phyloP scores from a whole-genome alignment of 225 moss, liverwort and hornwort genomes.

The Climacium dendroides region DNA sequence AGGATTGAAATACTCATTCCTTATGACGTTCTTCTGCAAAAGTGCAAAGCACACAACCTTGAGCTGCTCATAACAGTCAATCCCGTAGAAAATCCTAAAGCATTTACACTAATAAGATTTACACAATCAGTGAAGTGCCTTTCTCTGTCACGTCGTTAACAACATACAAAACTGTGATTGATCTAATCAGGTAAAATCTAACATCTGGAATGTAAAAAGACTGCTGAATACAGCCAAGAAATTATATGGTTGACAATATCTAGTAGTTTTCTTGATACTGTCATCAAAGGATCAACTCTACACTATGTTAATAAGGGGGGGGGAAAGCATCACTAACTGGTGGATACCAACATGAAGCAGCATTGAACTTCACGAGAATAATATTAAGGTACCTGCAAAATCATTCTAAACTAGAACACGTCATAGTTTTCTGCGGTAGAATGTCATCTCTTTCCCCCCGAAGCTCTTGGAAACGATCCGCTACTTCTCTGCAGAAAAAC shows the following conservation, averaged over 20 bases:
- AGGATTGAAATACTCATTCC: not conserved
- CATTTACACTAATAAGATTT: not conserved
- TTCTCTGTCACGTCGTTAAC: not conserved
- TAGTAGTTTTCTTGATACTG: not conserved
- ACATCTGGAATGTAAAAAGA: not conserved
- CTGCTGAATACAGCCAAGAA: not conserved
- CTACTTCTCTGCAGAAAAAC: conserved; percentile 16
- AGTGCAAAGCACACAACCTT: not conserved
- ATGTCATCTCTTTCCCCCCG: conserved; percentile 12
- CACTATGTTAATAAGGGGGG: not conserved
- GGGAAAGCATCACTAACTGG: not conserved
- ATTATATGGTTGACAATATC: not conserved
- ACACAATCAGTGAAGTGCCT: not conserved
- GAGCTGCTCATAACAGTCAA: not conserved
- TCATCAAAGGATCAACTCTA: not conserved
- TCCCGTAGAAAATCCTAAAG: not conserved
- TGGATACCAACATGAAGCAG: not conserved
- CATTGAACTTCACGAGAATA: not conserved
- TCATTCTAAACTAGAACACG: not conserved
- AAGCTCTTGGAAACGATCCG: conserved; percentile 1
- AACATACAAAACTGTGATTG: not conserved
- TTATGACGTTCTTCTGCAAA: not conserved
- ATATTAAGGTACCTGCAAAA: not conserved
- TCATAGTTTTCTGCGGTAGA: not conserved
- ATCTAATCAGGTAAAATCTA: not conserved